Evolutionary conservation across 805 yeast genomes (phyloP).

Genomic region (Candida pini): DNA sequence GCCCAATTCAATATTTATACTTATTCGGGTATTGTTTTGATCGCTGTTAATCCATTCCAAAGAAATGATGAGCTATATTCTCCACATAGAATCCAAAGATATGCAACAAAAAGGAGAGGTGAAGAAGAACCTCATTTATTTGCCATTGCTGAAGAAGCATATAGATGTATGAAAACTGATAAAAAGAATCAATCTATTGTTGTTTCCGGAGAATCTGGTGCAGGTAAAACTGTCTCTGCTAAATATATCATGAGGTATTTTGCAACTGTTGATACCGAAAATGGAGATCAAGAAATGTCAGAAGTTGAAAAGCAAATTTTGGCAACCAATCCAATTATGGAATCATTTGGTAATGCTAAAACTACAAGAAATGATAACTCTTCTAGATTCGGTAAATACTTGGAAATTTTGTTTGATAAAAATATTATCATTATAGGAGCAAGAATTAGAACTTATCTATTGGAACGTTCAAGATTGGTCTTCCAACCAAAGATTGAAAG

Average conservation of each 20-base stretch:
- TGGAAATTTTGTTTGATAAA: conserved; percentile 81
- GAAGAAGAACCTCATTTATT: conserved; percentile 96
- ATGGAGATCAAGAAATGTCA: conserved; percentile 59
- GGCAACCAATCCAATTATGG: conserved; percentile 96
- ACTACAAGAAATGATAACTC: conserved; percentile 97
- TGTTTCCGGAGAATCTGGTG: conserved; percentile 97
- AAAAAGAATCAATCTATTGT: conserved; percentile 88
- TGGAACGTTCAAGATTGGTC: conserved; percentile 91
- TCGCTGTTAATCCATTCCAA: conserved; percentile 95
- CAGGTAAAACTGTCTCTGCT: conserved; percentile 97
- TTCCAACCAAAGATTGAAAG: conserved; percentile 90
- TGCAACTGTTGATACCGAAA: conserved; percentile 76
- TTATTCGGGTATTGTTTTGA: conserved; percentile 92
- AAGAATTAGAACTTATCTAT: conserved; percentile 81
- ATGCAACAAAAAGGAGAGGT: conserved; percentile 88
- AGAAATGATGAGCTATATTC: conserved; percentile 86
- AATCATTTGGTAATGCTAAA: conserved; percentile 97
- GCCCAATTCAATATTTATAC: conserved; percentile 89
- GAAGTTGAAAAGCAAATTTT: conserved; percentile 89
- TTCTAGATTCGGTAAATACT: conserved; percentile 93
- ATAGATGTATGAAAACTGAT: conserved; percentile 87
- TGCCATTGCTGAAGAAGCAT: conserved; percentile 97
- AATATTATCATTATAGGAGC: conserved; percentile 86
- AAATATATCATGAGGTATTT: conserved; percentile 96
- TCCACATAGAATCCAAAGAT: conserved; percentile 89